Conservation (phyloP, 768 basidiomycete genomes). For the Leccinum fibrillosum region DNA sequence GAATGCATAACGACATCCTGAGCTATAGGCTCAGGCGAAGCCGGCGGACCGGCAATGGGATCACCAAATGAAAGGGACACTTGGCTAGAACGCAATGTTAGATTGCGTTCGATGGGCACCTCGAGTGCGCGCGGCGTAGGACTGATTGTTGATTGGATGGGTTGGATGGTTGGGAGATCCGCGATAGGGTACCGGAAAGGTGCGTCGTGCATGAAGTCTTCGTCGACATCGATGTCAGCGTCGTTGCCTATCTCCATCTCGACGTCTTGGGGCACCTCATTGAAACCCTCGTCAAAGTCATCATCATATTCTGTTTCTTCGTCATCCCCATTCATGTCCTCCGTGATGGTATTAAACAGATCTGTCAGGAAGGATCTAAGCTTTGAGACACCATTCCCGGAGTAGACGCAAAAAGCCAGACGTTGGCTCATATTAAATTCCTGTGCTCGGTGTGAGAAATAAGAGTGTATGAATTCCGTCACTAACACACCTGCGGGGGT, state of each 20-base stretch:
- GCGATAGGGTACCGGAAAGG: slow-evolving; percentile 26
- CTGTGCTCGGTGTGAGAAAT: slow-evolving; percentile 37
- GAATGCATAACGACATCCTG: slow-evolving; percentile 33
- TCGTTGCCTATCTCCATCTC: slow-evolving; percentile 36
- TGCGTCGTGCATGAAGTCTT: slow-evolving; percentile 36
- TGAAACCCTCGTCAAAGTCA: slow-evolving; percentile 34
- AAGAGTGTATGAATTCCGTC: background rate
- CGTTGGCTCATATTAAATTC: slow-evolving; percentile 91
- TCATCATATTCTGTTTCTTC: slow-evolving; percentile 68
- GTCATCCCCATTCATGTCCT: slow-evolving; percentile 59
- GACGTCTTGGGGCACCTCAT: slow-evolving; percentile 28
- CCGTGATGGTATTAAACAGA: slow-evolving; percentile 71
- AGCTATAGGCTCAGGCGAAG: slow-evolving; percentile 3
- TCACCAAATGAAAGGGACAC: slow-evolving; percentile 7
- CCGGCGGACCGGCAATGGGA: background rate
- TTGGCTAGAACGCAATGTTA: slow-evolving; percentile 23
- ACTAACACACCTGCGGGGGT: slow-evolving; percentile 69
- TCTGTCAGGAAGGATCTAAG: slow-evolving; percentile 78
- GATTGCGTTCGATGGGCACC: slow-evolving; percentile 29
- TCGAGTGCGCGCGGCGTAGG: slow-evolving; percentile 20
- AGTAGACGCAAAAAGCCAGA: slow-evolving; percentile 93
- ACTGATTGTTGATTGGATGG: slow-evolving; percentile 9
- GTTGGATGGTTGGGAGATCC: slow-evolving; percentile 11
- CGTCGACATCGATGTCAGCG: slow-evolving; percentile 45
- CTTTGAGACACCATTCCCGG: slow-evolving; percentile 83